Conservation (phyloP, 2,329 filamentous ascomycete species). For the Penicillium sp. region DNA sequence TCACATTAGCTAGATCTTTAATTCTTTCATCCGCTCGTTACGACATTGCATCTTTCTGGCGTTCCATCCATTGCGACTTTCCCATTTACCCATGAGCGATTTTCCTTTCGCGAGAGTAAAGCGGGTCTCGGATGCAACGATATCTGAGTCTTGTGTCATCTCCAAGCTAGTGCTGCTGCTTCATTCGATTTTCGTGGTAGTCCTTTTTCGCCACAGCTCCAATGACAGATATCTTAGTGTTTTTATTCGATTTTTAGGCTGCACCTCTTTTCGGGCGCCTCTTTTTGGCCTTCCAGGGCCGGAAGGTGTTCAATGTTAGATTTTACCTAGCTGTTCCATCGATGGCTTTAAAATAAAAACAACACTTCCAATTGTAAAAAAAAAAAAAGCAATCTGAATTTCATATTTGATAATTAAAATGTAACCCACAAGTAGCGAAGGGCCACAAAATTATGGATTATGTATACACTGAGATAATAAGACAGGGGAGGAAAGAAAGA, state of each 20-base stretch:
- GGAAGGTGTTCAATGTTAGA: neutral
- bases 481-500: neutral
- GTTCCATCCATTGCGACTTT: slow-evolving; percentile 10
- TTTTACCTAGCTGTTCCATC: neutral
- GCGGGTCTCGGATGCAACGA: neutral
- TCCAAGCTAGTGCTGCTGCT: neutral
- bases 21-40: slow-evolving; percentile 6
- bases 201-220: neutral
- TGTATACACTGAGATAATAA: slow-evolving; percentile 7
- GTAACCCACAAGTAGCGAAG: neutral
- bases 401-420: slow-evolving; percentile 1
- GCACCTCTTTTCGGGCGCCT: too few relatives aligned
- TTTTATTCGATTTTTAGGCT: neutral
- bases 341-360: neutral
- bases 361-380: neutral
- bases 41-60: slow-evolving; percentile 19
- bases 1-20: neutral
- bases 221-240: neutral
- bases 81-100: slow-evolving; percentile 5
- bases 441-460: slow-evolving; percentile 6
- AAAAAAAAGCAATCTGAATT: slow-evolving; percentile 1
- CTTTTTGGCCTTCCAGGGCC: accelerated
- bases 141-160: neutral
- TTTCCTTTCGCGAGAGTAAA: neutral
- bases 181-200: neutral